phyloP scores from a whole-genome alignment of 75 land plant species.

The Selaginella moellendorffii region DNA sequence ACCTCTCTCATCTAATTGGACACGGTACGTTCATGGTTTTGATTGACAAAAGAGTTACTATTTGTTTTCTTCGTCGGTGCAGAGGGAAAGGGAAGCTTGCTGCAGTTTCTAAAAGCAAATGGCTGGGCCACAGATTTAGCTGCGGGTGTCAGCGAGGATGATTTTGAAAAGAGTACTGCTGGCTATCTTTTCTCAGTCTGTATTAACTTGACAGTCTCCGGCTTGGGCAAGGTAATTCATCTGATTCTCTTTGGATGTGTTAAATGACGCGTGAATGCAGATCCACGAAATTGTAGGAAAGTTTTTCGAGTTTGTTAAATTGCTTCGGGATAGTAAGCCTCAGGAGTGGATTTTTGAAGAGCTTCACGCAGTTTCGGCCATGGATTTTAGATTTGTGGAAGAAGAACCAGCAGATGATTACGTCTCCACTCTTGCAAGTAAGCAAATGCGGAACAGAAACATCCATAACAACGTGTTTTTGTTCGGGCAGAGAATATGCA shows the following conservation, averaged over 20 bases:
- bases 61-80: conserved; percentile 3
- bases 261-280: no score
- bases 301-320: conserved; percentile 74
- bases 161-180: conserved; percentile 56
- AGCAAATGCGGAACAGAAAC: background rate
- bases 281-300: conserved; percentile 49
- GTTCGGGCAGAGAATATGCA: conserved; percentile 53
- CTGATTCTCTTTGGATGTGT: background rate
- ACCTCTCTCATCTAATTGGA: conserved; percentile 84
- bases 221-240: conserved; percentile 52
- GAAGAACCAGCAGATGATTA: conserved; percentile 91
- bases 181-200: conserved; percentile 71
- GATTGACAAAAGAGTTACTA: background rate
- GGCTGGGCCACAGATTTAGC: conserved; percentile 87
- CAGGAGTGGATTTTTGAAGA: conserved; percentile 93
- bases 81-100: conserved; percentile 94
- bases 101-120: conserved; percentile 49
- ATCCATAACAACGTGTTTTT: conserved; percentile 6
- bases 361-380: conserved; percentile 69
- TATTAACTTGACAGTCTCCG: conserved; percentile 68
- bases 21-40: conserved; percentile 44
- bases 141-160: conserved; percentile 90
- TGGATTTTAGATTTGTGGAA: conserved; percentile 86
- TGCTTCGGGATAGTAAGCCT: conserved; percentile 47
- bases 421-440: conserved; percentile 79